phyloP scores from a whole-genome alignment of 2,329 filamentous ascomycete genomes.

The Chrysoporthe cubensis region DNA sequence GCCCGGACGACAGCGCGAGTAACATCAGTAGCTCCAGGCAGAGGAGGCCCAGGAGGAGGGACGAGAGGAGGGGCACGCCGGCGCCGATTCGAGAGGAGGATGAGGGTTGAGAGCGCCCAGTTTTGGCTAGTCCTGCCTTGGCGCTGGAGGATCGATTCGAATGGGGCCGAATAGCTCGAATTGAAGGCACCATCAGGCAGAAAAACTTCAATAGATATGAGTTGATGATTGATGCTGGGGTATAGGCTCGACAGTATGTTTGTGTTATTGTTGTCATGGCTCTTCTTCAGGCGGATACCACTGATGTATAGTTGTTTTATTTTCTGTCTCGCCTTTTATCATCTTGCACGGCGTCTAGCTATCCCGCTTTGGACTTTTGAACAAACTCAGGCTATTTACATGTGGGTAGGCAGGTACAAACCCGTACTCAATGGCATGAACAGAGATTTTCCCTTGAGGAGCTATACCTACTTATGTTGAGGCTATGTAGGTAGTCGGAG shows the following conservation, averaged over 20 bases:
- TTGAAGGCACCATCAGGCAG: background rate
- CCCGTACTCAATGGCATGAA: background rate
- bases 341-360: conserved; percentile 1
- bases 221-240: background rate
- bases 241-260: background rate
- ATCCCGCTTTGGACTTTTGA: background rate
- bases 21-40: conserved; percentile 76
- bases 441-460: background rate
- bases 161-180: background rate
- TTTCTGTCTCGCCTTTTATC: background rate
- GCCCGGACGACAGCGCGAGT: conserved; percentile 79
- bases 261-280: background rate
- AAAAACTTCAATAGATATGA: background rate
- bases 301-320: background rate
- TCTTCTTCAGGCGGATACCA: conserved; percentile 2
- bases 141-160: background rate
- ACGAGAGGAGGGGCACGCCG: conserved; percentile 68
- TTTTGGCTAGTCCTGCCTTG: background rate
- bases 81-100: conserved; percentile 73
- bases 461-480: background rate
- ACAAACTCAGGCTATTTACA: background rate
- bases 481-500: background rate
- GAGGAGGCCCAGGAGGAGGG: conserved; percentile 68
- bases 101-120: conserved; percentile 43
- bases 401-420: conserved; percentile 1